These are phyloP conservation scores for Aspergillus fructus DNA, from an alignment of 2,329 filamentous ascomycete genomes.

Conservation along the genomic window DNA sequence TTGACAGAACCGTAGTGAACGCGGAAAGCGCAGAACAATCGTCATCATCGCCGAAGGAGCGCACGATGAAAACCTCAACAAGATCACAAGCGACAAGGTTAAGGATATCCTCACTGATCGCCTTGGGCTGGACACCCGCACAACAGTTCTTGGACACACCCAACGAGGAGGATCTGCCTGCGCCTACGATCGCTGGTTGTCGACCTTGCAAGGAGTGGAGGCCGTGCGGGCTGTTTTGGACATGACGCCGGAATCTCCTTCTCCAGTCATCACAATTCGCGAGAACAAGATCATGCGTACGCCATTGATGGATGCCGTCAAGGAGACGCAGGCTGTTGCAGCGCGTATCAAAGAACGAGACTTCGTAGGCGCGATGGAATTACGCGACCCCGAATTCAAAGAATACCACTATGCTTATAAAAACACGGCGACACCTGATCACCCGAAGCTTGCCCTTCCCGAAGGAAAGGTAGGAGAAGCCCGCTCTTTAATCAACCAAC, in stretches of 20 bases:
- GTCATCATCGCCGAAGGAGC: conserved; percentile 97
- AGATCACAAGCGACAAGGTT: conserved; percentile 77
- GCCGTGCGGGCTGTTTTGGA: conserved; percentile 90
- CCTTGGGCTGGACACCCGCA: conserved; percentile 83
- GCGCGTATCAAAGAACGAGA: conserved; percentile 79
- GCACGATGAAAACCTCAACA: conserved; percentile 77
- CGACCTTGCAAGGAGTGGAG: conserved; percentile 90
- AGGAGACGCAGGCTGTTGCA: conserved; percentile 79
- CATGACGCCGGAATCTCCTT: conserved; percentile 82
- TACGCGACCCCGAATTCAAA: conserved; percentile 89
- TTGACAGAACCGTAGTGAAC: conserved; percentile 67
- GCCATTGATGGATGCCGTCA: conserved; percentile 83
- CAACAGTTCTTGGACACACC: conserved; percentile 95
- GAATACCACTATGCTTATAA: conserved; percentile 90
- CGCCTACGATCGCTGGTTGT: conserved; percentile 90
- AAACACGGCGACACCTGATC: conserved; percentile 81
- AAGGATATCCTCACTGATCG: conserved; percentile 83
- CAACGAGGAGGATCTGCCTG: conserved; percentile 91
- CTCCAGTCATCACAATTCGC: conserved; percentile 91
- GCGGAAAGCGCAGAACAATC: conserved; percentile 96
- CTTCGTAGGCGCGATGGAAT: conserved; percentile 81
- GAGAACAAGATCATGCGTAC: conserved; percentile 97
- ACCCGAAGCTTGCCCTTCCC: conserved; percentile 67
- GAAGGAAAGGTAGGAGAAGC: conserved; percentile 62
- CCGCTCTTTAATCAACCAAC: too few species aligned